These are phyloP conservation scores for Viridothelium virens DNA, from an alignment of 495 filamentous ascomycete species.

Conservation along the genomic window DNA sequence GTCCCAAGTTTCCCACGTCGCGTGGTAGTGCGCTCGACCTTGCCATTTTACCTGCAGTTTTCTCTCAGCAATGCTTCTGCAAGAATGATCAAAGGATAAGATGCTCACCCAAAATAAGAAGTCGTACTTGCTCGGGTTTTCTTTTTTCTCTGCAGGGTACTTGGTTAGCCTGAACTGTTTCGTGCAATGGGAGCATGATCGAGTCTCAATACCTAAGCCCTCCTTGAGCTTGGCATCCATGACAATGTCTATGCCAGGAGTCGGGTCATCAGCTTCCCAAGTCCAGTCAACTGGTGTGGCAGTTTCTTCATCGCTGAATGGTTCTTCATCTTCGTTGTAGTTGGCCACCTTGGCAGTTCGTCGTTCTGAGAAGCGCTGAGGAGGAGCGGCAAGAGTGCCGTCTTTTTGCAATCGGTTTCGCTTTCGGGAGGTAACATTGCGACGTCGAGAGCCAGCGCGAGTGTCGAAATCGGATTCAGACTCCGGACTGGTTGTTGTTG, in stretches of 20 bases:
- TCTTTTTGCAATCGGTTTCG: conserved; percentile 57
- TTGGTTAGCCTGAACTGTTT: not conserved
- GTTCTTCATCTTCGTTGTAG: conserved; percentile 73
- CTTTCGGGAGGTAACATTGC: conserved; percentile 60
- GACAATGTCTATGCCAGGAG: conserved; percentile 74
- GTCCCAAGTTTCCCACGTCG: conserved; percentile 82
- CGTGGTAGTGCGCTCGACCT: conserved; percentile 85
- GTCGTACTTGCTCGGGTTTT: conserved; percentile 61
- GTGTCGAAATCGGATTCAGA: conserved; percentile 54
- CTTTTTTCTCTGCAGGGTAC: conserved; percentile 30
- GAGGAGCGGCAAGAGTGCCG: conserved; percentile 42
- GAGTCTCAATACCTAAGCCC: conserved; percentile 42
- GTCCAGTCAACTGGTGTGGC: conserved; percentile 56
- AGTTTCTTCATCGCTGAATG: conserved; percentile 37
- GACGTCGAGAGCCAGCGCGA: conserved; percentile 66
- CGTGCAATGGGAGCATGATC: not conserved
- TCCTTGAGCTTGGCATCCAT: conserved; percentile 76
- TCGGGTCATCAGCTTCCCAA: conserved; percentile 43
- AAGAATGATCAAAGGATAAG: not conserved
- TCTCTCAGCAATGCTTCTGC: conserved; percentile 15
- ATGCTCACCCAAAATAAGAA: conserved; percentile 68
- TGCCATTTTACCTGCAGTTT: conserved; percentile 80
- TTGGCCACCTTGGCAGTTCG: conserved; percentile 77
- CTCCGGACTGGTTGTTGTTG: conserved; percentile 34
- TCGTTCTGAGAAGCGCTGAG: conserved; percentile 77